phyloP scores from a whole-genome alignment of 805 yeast species.

The Myxozyma geophila region DNA sequence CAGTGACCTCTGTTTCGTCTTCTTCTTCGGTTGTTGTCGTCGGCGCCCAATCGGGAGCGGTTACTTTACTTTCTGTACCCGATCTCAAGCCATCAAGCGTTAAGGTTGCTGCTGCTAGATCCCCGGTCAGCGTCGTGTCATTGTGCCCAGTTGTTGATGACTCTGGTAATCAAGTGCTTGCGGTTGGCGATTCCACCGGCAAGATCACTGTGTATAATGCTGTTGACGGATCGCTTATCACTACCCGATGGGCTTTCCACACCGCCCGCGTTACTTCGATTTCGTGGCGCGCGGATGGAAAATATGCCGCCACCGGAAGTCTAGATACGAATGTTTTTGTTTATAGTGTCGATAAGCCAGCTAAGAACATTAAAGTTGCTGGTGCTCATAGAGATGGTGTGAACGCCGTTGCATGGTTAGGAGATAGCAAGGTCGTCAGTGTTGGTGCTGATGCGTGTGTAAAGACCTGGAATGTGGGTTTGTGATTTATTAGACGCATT shows the following conservation, averaged over 20 bases:
- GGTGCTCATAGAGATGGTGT: constrained; percentile 92
- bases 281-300: constrained; percentile 76
- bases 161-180: constrained; percentile 52
- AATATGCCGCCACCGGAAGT: constrained; percentile 76
- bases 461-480: constrained; percentile 64
- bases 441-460: constrained; percentile 83
- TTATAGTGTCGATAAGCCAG: constrained; percentile 79
- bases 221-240: constrained; percentile 55
- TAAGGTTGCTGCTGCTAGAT: constrained; percentile 53
- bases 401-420: constrained; percentile 69
- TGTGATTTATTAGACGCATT: neutral
- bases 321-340: constrained; percentile 80
- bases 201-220: constrained; percentile 76
- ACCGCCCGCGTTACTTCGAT: constrained; percentile 78
- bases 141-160: constrained; percentile 21
- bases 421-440: constrained; percentile 57
- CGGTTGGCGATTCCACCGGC: constrained; percentile 87
- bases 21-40: constrained; percentile 29
- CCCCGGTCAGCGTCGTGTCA: constrained; percentile 56
- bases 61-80: constrained; percentile 42
- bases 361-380: constrained; percentile 70
- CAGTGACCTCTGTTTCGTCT: constrained; percentile 30
- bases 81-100: constrained; percentile 43
- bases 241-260: constrained; percentile 96
- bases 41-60: constrained; percentile 29